A percentile compares a stretch with the other conserved stretches of the same genome.
phyloP scores from a whole-genome alignment of 768 basidiomycete genomes.

The Mrakia frigida region DNA sequence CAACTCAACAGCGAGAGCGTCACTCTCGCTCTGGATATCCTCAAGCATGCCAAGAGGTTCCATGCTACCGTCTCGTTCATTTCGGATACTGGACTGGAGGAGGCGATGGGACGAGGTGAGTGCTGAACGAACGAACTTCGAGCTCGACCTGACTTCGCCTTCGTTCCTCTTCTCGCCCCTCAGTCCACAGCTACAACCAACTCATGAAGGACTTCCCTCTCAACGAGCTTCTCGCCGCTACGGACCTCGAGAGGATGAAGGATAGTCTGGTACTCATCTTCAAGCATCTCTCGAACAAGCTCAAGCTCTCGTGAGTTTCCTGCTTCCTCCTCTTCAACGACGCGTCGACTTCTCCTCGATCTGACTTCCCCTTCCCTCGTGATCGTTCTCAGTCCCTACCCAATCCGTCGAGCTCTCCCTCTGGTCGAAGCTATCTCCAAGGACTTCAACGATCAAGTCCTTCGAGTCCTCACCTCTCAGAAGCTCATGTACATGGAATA shows the following conservation, averaged over 20 bases:
- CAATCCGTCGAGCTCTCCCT: slow-evolving; percentile 88
- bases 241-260: slow-evolving; percentile 91
- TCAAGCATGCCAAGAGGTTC: slow-evolving; percentile 93
- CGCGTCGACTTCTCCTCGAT: no score
- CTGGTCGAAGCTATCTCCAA: slow-evolving; percentile 96
- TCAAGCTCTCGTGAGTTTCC: slow-evolving; percentile 64
- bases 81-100: slow-evolving; percentile 92
- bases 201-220: slow-evolving; percentile 99
- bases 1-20: slow-evolving; percentile 91
- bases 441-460: slow-evolving; percentile 92
- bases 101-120: slow-evolving; percentile 80
- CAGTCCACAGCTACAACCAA: slow-evolving; percentile 96
- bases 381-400: slow-evolving; percentile 59
- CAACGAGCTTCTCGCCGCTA: slow-evolving; percentile 91
- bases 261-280: slow-evolving; percentile 84
- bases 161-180: not conserved
- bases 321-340: no score
- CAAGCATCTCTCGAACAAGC: slow-evolving; percentile 87
- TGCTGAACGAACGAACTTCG: not conserved
- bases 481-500: slow-evolving; percentile 91
- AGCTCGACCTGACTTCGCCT: not conserved
- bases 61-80: slow-evolving; percentile 96
- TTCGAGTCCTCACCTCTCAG: slow-evolving; percentile 83
- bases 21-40: slow-evolving; percentile 59
- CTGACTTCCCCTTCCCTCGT: not conserved